Evolutionary conservation across 1,139 yeast species (phyloP), one percentile per base, ranked within the genome.

Genomic region (Nakaseomyces sp.): DNA sequence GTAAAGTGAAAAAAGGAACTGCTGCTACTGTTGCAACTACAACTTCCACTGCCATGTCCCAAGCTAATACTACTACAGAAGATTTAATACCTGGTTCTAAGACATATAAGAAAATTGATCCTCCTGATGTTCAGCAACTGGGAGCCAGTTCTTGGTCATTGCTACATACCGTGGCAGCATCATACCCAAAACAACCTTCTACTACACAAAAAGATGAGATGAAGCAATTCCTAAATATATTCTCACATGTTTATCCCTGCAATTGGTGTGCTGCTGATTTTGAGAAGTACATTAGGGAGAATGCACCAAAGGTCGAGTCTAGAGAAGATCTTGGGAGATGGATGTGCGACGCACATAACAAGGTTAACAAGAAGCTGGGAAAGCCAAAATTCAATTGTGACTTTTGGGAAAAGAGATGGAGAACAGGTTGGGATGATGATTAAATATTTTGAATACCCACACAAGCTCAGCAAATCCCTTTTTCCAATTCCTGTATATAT

Each of bases 321-420:
- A 87, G 85, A 56, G 95, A 87, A 43, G 82, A 78, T 45, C 77
- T 91, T 54, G 95, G 96, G 1, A 71, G 66, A 53, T 91, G 99
- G 99, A 68, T 91, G 46, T 93, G 98, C 66, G 83, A 80, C 50
- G 97, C 97, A 3, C 98, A 91, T 65, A 91, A 91, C 59, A 85
- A 77, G 35, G 97, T 93, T 20, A 91, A 93, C 62, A 69, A 61
- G 15, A 89, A 88, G 62, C 63, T 89, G 24, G 94, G 95, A 1
- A 91, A 91, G 65, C 88, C 87, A 4, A 69, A 69, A 47, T 91
- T 91, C 60, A 88, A 91, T 60, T 91, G 97, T 58, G 70, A 78
- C 47, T 72, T 85, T 52, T 93, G 98, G 98, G 81, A 80, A 58
- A 78, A 84, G 57, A 77, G 98, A 60, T 91, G 98, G 98, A 79